Conservation (phyloP, 495 filamentous ascomycete genomes). For the Coniosporium apollinis region DNA sequence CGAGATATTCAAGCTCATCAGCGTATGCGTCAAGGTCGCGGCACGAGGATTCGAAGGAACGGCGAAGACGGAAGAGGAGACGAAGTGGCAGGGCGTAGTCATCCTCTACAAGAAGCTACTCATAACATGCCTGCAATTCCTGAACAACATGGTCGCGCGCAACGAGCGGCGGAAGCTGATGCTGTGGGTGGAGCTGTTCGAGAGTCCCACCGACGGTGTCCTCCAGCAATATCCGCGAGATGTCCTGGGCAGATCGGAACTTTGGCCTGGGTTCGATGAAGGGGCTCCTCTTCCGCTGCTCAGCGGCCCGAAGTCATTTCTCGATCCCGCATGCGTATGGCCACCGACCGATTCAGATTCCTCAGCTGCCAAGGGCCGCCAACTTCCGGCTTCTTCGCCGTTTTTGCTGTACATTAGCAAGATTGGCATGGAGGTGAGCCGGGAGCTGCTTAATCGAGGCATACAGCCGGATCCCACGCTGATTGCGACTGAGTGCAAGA, state of each 20-base stretch:
- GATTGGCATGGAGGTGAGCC: too few species aligned
- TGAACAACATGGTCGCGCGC: constrained; percentile 81
- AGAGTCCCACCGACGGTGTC: constrained; percentile 21
- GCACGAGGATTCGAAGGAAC: constrained; percentile 83
- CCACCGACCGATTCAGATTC: too few species aligned
- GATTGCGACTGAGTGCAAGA: constrained; percentile 15
- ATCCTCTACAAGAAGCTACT: constrained; percentile 66
- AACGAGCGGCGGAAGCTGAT: constrained; percentile 84
- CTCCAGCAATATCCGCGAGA: constrained; percentile 10
- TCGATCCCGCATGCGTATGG: too few species aligned
- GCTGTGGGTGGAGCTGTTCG: constrained; percentile 77
- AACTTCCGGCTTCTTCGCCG: too few species aligned
- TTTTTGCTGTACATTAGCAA: too few species aligned
- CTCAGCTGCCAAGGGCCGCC: too few species aligned
- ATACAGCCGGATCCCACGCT: too few species aligned
- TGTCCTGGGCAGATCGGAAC: constrained; percentile 6
- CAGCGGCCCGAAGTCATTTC: too few species aligned
- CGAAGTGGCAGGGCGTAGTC: constrained; percentile 52
- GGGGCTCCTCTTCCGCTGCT: too few species aligned
- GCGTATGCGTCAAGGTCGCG: constrained; percentile 71
- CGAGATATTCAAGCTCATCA: constrained; percentile 66
- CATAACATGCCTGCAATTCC: constrained; percentile 75
- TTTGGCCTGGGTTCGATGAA: not conserved
- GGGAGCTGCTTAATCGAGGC: too few species aligned
- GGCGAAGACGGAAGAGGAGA: constrained; percentile 42